Base-by-base conservation (phyloP, 805 yeast species). In the Cyberlindnera euphorbiiphila region DNA sequence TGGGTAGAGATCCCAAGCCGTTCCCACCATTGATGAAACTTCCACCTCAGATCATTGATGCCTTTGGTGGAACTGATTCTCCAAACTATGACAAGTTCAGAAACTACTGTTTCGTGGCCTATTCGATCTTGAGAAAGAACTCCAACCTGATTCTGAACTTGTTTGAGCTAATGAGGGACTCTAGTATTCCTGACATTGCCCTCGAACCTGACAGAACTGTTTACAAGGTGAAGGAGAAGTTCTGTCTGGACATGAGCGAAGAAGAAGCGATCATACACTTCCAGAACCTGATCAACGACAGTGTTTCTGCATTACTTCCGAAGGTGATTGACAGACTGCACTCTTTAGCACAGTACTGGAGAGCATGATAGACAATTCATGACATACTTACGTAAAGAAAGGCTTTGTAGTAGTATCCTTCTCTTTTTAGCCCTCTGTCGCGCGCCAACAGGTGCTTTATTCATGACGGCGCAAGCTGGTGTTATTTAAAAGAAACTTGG, bases 1-100 rank as follows among this genome's bases (percentile, higher is more conserved):
- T 93, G 37, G 99, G 99, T 0, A 81, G 89, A 36, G 99, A 93
- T 59, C 99, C 99, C 2, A 93, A 93, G 59, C 98, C 98, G 11
- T 93, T 93, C 63, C 98, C 99, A 11, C 99, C 99, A 1, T 70
- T 91, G 64, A 93, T 93, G 97, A 93, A 93, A 56, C 66, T 93
- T 25, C 98, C 98, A 0, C 93, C 93, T 28, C 98, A 93, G 61
- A 83, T 93, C 13, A 85, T 93, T 28, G 98, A 93, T 48, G 98
- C 97, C 0, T 93, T 93, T 87, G 99, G 99, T 2, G 98, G 98
- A 1, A 73, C 86, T 34, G 72, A 74, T 45, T 87, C 91, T 34
- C 84, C 82, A 29, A 89, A 91, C 58, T 93, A 85, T 60, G 78
- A 80, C 46, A 76, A 83, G 45, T 93, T 93, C 64, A 76, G 94